These are phyloP conservation scores for Hypoxylon sp. DNA, from an alignment of 2,329 filamentous ascomycete genomes.

Conservation along the genomic window DNA sequence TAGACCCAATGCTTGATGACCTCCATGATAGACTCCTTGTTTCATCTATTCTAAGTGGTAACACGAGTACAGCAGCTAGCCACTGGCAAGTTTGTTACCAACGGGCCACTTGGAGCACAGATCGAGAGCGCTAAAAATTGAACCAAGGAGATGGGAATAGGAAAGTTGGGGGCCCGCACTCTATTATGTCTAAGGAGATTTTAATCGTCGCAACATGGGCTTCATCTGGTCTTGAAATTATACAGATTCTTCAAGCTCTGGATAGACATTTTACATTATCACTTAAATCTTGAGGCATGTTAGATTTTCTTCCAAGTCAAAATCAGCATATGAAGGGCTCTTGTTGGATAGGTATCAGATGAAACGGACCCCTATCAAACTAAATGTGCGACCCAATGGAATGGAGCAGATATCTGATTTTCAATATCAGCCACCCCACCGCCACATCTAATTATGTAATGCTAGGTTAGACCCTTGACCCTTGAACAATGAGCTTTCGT, in stretches of 20 bases:
- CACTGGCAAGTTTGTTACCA: not conserved
- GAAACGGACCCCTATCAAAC: not conserved
- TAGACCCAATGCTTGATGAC: conserved; percentile 11
- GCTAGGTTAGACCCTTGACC: too few species aligned
- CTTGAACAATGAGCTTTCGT: conserved; percentile 40
- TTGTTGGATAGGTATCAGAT: not conserved
- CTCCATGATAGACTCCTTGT: conserved; percentile 1
- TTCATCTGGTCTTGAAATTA: not conserved
- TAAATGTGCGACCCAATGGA: conserved; percentile 15
- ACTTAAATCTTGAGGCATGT: not conserved
- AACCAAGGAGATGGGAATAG: conserved; percentile 1
- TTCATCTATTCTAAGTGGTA: conserved; percentile 23
- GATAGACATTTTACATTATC: not conserved
- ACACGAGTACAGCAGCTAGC: conserved; percentile 1
- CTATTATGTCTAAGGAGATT: not conserved
- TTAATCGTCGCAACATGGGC: not conserved
- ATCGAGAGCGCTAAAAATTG: conserved; percentile 3
- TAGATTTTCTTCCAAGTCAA: not conserved
- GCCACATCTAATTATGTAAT: conserved; percentile 35
- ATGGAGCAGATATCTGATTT: conserved; percentile 23
- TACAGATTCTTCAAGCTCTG: too few species aligned
- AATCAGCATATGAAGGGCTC: too few species aligned
- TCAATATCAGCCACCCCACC: conserved; percentile 21
- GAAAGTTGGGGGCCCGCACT: not conserved
- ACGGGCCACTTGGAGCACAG: not conserved